Base-by-base conservation (phyloP, 192 early-diverging fungal species). In the Geranomyces variabilis region DNA sequence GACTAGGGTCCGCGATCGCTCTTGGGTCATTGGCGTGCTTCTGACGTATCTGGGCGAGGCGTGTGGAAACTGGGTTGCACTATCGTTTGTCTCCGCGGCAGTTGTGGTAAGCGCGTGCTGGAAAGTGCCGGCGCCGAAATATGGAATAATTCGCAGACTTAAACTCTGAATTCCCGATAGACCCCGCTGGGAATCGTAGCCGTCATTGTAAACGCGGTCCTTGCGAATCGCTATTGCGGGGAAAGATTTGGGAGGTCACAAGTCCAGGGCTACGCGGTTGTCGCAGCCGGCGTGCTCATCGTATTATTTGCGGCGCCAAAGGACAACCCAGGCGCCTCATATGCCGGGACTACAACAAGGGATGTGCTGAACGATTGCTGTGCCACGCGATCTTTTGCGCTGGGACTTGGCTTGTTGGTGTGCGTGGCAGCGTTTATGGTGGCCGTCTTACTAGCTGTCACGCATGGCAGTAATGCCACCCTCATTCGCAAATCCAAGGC, bases 131-230 rank as follows among this genome's bases (percentile, higher is more conserved):
- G n/a, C n/a, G n/a, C n/a, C n/a, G n/a, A n/a, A n/a, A n/a, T n/a
- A n/a, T n/a, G n/a, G n/a, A n/a, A n/a, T n/a, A n/a, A n/a, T n/a
- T n/a, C n/a, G n/a, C n/a, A n/a, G n/a, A n/a, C n/a, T n/a, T n/a
- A n/a, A n/a, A n/a, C n/a, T n/a, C n/a, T n/a, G n/a, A n/a, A n/a
- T n/a, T n/a, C n/a, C n/a, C n/a, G n/a, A n/a, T n/a, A n/a, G n/a
- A 77, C 75, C 28, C 78, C 78, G 0, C 63, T 79, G 46, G 71
- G 71, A 43, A 77, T 77, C 28, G 56, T 77, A 5, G 47, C 74
- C 1, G 78, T 79, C 8, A 30, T 79, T 21, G 61, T 74, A 8
- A 45, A 69, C 45, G 74, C 70, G 7, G 7, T 60, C 0, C 70
- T 79, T 7, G 64, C 63, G 1, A 21, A 58, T 26, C 57, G 63